Conservation (phyloP, 805 yeast genomes). For the Wickerhamomyces rabaulensis region DNA sequence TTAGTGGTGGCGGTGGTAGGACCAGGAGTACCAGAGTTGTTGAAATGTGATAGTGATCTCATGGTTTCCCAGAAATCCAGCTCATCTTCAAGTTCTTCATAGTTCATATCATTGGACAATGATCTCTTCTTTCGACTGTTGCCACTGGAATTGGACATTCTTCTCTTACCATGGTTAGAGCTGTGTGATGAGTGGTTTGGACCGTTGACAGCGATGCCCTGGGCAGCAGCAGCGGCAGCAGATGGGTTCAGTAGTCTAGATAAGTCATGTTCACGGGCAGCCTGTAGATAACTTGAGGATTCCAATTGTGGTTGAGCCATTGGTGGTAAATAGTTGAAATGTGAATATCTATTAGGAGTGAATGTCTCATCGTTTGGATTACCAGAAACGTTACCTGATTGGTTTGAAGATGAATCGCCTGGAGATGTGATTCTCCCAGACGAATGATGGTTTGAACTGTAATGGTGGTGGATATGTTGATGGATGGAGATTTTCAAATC, state of each 20-base stretch:
- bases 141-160: conserved; percentile 16
- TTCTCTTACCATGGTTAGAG: conserved; percentile 12
- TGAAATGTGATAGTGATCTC: conserved; percentile 46
- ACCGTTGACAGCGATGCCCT: neutral
- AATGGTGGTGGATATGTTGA: conserved; percentile 83
- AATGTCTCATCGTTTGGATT: conserved; percentile 21
- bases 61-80: conserved; percentile 69
- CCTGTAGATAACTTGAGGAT: conserved; percentile 40
- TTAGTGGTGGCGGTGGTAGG: neutral
- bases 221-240: neutral
- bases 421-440: conserved; percentile 15
- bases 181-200: conserved; percentile 6
- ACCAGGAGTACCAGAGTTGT: conserved; percentile 16
- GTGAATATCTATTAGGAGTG: conserved; percentile 54
- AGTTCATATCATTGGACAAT: conserved; percentile 4
- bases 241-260: conserved; percentile 38
- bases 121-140: conserved; percentile 10
- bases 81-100: conserved; percentile 54
- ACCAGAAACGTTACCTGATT: conserved; percentile 11
- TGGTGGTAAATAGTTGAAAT: conserved; percentile 72
- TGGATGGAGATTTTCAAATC: conserved; percentile 65
- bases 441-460: conserved; percentile 25
- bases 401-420: conserved; percentile 19
- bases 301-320: conserved; percentile 67
- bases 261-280: conserved; percentile 40